Base-by-base conservation (phyloP, 2,329 filamentous ascomycete genomes). In the Nothophoma quercina region DNA sequence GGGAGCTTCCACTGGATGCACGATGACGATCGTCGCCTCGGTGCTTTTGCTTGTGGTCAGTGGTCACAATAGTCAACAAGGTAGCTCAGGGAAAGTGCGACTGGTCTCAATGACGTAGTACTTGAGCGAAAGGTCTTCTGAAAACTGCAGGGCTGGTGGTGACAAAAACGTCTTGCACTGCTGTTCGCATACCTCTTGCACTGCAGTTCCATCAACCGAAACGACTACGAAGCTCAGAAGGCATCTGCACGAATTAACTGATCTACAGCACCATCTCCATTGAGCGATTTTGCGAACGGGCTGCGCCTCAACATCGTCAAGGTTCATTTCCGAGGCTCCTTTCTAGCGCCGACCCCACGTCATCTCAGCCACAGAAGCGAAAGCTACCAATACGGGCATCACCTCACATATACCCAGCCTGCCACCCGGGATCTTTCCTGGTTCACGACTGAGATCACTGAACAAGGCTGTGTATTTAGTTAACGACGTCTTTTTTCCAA, bases 231-330 rank as follows among this genome's bases (percentile, higher is more conserved):
- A 29, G 19, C 28, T 33, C 29, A 41, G n/a, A 47, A 36, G 26
- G 54, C 42, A 40, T 41, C 36, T 39, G 41, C 44, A 47, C 47
- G 32, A 38, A 39, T 44, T 26, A 22, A 28, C 45, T 52, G 60
- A 65, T 63, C 57, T 46, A 51, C 61, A 45, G 43, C 55, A 43
- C 59, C 57, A 54, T 44, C 44, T 56, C 29, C 30, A 42, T 47
- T 57, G 45, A 49, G 56, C 49, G 44, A 23, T 32, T 30, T 46
- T 40, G 43, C 36, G 60, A 60, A 46, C 46, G 48, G n/a, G 52
- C 60, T 62, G 55, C 60, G 55, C 58, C 56, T 56, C 59, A 56
- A 52, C 40, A 45, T 43, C 35, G 3, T 48, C 35, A 40, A 34
- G 35, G 21, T 40, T 45, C 50, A 53, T 53, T 44, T 53, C 50